Base-by-base conservation (phyloP, 2,329 filamentous ascomycete genomes). In the Fonsecaea multimorphosa region DNA sequence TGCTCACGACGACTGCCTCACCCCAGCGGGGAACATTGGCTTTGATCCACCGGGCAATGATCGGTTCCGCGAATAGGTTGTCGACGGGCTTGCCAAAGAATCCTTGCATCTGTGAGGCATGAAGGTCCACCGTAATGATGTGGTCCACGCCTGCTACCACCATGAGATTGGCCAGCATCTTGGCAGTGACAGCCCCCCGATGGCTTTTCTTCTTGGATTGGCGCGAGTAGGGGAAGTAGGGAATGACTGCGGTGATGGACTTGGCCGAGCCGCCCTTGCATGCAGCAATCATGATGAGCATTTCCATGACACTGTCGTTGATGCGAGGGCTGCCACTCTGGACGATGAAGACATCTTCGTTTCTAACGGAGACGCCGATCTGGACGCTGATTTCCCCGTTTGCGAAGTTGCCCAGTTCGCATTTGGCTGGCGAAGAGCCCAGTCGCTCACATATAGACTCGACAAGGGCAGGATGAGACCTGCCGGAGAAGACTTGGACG, bases 151-250 rank as follows among this genome's bases (percentile, higher is more conserved):
- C 95, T 58, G 95, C 95, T 64, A 99, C 91, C 67, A 91, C 87
- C 72, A 99, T 88, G 57, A 98, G 86, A 78, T 99, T 99, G 67
- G 95, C 94, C 60, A 99, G 86, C 93, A 99, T 97, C 72, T 94
- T 89, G 62, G 95, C 95, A 8, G 95, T 97, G 75, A 99, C 98
- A 65, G 95, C 93, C 58, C 95, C 95, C 71, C 95, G 88, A 76
- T 98, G 94, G 63, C 92, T 93, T 82, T 99, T 99, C 85, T 98
- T 98, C 85, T 99, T 99, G 65, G 94, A 98, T 79, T 99, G 95
- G 68, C 95, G 92, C 72, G 93, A 97, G 83, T 99, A 99, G n/a
- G 95, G 95, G 76, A 98, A 99, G 66, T 73, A 73, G 5, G 72
- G 72, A 57, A 73, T 69, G 40, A 73, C 72, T 3, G 72, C 72